Evolutionary conservation across 2,329 filamentous ascomycete genomes (phyloP), one percentile per base, ranked within the genome.

Genomic region (Penicillium sp.): DNA sequence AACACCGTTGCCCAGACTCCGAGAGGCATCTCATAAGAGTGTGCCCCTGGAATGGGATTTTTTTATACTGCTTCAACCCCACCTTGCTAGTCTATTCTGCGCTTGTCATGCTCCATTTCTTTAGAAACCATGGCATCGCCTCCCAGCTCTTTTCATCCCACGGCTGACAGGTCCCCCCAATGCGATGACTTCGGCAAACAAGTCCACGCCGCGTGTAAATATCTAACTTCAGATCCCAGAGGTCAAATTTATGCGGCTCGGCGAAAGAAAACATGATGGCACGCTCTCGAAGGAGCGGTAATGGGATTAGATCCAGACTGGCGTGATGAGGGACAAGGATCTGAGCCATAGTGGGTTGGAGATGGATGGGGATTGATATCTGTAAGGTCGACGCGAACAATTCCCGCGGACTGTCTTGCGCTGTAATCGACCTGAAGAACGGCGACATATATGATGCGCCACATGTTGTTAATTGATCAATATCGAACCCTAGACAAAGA

Each of bases 251-350:
- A 32, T 66, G 59, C 1, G 72, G 71, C 44, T 63, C 58, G 0
- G 65, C 63, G 13, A 68, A 66, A 13, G 64, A 60, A 38, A 74
- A 50, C 27, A 67, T 65, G 39, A 75, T 72, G 2, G 66, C 69
- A 6, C 69, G 61, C 3, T 67, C 64, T 2, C 74, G 64, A 7
- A 76, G 57, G 1, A 47, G 34, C 0, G 73, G 72, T 7, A 75
- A 57, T 0, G 73, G 73, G 6, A 76, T 60, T 3, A 75, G 46
- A 49, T 76, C 74, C 11, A 76, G 53, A 29, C 67, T 67, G 0
- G 71, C 65, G 51, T 73, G 71, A 48, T 76, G 74, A 11, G 71
- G 69, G 39, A 71, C 62, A 10, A 76, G 58, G 10, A 76, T 67
- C 56, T 76, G 74, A 2, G 70, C 63, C 27, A 70, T 55, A 0